A percentile compares a stretch with the other conserved stretches of the same genome.
Conservation (phyloP, 768 basidiomycete species). For the Amanita pseudoporphyria region DNA sequence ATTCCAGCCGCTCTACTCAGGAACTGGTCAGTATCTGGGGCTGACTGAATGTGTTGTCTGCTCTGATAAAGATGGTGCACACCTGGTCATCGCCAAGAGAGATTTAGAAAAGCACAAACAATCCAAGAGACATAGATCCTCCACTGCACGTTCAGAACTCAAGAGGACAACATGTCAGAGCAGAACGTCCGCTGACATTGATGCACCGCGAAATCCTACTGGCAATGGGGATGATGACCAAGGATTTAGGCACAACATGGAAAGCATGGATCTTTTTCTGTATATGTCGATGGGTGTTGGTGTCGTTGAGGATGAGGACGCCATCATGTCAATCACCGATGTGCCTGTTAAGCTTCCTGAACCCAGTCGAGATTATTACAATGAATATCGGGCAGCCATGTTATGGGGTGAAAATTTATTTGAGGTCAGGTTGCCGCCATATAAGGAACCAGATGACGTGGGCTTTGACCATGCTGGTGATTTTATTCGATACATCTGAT, state of each 20-base stretch:
- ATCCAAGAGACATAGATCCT: background rate
- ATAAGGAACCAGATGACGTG: background rate
- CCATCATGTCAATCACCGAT: background rate
- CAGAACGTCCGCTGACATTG: background rate
- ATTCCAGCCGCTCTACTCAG: background rate
- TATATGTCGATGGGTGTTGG: background rate
- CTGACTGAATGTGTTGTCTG: background rate
- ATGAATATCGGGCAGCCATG: background rate
- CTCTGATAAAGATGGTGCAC: background rate
- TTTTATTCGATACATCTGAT: background rate
- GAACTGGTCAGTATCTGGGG: background rate
- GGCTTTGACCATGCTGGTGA: background rate
- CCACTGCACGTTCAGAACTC: background rate
- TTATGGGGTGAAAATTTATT: background rate
- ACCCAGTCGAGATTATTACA: background rate
- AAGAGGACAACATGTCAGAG: background rate
- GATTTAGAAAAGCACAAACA: background rate
- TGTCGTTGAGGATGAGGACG: background rate
- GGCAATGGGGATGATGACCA: too few relatives aligned
- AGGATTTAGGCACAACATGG: background rate
- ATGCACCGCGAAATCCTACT: too few relatives aligned
- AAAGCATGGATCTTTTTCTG: background rate
- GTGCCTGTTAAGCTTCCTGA: background rate
- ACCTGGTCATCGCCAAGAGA: background rate
- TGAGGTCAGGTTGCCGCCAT: conserved; percentile 3